Evolutionary conservation across 768 basidiomycete genomes (phyloP).

Genomic region (Scleroderma citrinum): DNA sequence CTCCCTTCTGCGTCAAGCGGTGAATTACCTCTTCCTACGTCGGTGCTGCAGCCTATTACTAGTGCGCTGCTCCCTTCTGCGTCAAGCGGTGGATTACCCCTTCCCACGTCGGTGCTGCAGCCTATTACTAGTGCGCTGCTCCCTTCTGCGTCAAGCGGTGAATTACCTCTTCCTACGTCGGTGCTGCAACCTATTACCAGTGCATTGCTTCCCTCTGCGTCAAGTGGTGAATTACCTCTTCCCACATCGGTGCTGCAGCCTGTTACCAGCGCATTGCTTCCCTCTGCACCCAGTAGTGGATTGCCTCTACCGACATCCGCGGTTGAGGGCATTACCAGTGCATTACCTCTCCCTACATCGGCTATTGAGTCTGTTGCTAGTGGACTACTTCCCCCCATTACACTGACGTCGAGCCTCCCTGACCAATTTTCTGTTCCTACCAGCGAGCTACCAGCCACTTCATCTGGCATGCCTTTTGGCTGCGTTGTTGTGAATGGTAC

Average conservation of each 20-base stretch:
- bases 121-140: neutral
- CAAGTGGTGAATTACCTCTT: neutral
- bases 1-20: too few relatives aligned
- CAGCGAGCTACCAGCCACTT: slow-evolving; percentile 1
- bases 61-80: too few relatives aligned
- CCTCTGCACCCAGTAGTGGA: too few relatives aligned
- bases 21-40: too few relatives aligned
- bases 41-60: too few relatives aligned
- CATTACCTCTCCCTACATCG: too few relatives aligned
- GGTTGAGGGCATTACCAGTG: too few relatives aligned
- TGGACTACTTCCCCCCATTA: neutral
- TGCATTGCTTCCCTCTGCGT: neutral
- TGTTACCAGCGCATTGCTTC: neutral
- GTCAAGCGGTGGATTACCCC: neutral
- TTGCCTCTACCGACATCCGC: too few relatives aligned
- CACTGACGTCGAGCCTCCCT: neutral
- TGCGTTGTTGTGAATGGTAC: neutral
- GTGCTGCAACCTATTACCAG: neutral
- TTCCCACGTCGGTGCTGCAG: neutral
- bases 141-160: too few relatives aligned
- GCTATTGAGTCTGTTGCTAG: neutral
- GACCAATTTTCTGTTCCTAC: slow-evolving; percentile 3
- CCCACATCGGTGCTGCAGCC: neutral
- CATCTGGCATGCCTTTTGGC: slow-evolving; percentile 3
- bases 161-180: neutral